These are phyloP conservation scores for Penicillium ochrochloron DNA, from an alignment of 495 filamentous ascomycete genomes.

Conservation along the genomic window DNA sequence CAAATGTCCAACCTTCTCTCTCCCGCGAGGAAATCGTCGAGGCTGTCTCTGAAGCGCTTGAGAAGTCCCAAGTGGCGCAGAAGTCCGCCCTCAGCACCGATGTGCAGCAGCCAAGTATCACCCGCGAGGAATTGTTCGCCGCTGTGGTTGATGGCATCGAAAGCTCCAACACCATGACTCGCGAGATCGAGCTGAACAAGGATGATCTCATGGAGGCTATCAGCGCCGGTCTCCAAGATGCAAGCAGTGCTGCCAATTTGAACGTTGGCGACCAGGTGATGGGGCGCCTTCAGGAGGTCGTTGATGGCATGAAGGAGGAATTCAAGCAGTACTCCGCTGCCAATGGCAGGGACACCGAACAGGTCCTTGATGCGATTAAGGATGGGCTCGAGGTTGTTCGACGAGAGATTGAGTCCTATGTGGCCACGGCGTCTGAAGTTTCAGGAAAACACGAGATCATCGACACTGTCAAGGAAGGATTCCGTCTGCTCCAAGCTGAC, in stretches of 20 bases:
- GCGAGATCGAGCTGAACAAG: conserved; percentile 64
- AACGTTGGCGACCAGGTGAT: conserved; percentile 67
- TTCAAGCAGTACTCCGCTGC: conserved; percentile 75
- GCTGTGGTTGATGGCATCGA: conserved; percentile 63
- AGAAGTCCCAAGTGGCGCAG: conserved; percentile 19
- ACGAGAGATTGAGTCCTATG: conserved; percentile 80
- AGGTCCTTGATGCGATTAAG: conserved; percentile 82
- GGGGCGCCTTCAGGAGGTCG: conserved; percentile 73
- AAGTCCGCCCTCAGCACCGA: conserved; percentile 30
- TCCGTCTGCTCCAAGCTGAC: conserved; percentile 75
- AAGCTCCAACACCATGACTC: conserved; percentile 49
- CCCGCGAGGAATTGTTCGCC: conserved; percentile 57
- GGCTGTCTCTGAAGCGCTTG: conserved; percentile 36
- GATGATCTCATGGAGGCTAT: conserved; percentile 72
- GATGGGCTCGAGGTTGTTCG: conserved; percentile 82
- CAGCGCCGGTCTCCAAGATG: conserved; percentile 60
- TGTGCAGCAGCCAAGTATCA: conserved; percentile 38
- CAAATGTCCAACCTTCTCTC: conserved; percentile 35
- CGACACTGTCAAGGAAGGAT: conserved; percentile 69
- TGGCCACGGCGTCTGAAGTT: conserved; percentile 67
- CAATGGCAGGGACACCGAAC: conserved; percentile 76
- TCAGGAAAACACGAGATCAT: conserved; percentile 78
- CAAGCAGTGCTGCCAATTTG: conserved; percentile 50
- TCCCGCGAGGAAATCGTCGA: conserved; percentile 57
- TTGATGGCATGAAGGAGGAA: conserved; percentile 73